phyloP scores from a whole-genome alignment of 2,329 filamentous ascomycete species.

The Plectosphaerella plurivora region DNA sequence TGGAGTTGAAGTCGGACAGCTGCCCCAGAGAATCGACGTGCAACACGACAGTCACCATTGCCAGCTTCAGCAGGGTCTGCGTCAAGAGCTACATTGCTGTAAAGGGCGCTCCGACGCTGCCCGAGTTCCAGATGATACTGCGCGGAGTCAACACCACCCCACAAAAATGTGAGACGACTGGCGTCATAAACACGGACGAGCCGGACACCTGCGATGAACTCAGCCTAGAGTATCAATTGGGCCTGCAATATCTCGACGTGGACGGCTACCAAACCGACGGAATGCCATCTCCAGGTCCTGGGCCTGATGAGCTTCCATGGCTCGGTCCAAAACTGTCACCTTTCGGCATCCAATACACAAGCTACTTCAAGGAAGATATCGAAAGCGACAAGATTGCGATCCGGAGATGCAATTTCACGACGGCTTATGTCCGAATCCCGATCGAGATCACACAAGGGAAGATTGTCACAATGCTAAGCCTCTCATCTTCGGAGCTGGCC shows the following conservation, averaged over 20 bases:
- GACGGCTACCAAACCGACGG: background rate
- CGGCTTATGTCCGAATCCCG: background rate
- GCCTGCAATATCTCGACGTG: background rate
- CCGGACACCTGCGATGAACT: background rate
- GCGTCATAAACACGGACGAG: background rate
- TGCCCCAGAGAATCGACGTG: background rate
- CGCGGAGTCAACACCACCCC: background rate
- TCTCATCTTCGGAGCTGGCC: background rate
- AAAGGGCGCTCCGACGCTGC: background rate
- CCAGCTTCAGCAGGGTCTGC: background rate
- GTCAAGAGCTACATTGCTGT: background rate
- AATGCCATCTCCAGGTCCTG: background rate
- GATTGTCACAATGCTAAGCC: background rate
- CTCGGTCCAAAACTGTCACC: background rate
- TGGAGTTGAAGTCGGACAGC: background rate
- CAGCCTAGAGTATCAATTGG: background rate
- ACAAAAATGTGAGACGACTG: background rate
- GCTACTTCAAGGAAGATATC: background rate
- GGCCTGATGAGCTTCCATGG: background rate
- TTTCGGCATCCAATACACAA: background rate
- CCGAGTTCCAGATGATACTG: background rate
- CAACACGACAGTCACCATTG: background rate
- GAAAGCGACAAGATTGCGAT: background rate
- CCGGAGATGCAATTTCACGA: background rate
- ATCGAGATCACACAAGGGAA: background rate